Conservation (phyloP, 495 filamentous ascomycete genomes). For the Aspergillus cavernicola region DNA sequence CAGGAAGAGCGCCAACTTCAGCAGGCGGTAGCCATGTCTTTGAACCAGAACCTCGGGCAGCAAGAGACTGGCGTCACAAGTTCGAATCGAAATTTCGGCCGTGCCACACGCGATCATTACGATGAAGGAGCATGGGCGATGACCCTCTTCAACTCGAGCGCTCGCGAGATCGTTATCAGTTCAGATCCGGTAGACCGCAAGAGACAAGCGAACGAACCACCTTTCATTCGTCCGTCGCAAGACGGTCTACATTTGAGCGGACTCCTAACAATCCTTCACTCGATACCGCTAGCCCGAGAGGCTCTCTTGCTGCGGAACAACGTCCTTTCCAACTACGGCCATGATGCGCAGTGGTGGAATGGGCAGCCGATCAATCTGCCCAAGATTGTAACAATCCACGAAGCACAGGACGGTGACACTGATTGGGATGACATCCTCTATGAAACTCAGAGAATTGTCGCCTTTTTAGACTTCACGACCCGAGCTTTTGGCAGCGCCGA, state of each 20-base stretch:
- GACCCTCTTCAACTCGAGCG: slow-evolving; percentile 51
- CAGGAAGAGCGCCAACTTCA: slow-evolving; percentile 57
- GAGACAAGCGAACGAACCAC: slow-evolving; percentile 55
- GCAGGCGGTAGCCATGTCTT: slow-evolving; percentile 53
- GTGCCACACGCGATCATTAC: slow-evolving; percentile 69
- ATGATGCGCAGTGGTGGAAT: slow-evolving; percentile 80
- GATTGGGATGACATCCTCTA: slow-evolving; percentile 48
- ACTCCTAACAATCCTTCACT: slow-evolving; percentile 74
- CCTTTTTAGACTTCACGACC: slow-evolving; percentile 74
- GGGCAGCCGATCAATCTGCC: slow-evolving; percentile 60
- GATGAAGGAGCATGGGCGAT: slow-evolving; percentile 75
- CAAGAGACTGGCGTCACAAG: slow-evolving; percentile 59
- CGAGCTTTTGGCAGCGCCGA: slow-evolving; percentile 81
- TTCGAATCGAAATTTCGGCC: slow-evolving; percentile 56
- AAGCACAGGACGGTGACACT: slow-evolving; percentile 30
- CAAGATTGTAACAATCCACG: slow-evolving; percentile 52
- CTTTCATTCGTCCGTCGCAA: slow-evolving; percentile 67
- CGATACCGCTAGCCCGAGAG: slow-evolving; percentile 78
- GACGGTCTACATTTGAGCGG: slow-evolving; percentile 58
- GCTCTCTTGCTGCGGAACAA: slow-evolving; percentile 57
- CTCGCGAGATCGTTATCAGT: slow-evolving; percentile 58
- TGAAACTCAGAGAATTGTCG: slow-evolving; percentile 71
- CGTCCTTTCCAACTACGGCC: slow-evolving; percentile 59
- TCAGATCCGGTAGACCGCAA: slow-evolving; percentile 59
- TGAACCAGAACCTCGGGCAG: slow-evolving; percentile 40